Evolutionary conservation across 805 yeast species (phyloP), one percentile per base, ranked within the genome.

Genomic region (Soucietia sequanensis): DNA sequence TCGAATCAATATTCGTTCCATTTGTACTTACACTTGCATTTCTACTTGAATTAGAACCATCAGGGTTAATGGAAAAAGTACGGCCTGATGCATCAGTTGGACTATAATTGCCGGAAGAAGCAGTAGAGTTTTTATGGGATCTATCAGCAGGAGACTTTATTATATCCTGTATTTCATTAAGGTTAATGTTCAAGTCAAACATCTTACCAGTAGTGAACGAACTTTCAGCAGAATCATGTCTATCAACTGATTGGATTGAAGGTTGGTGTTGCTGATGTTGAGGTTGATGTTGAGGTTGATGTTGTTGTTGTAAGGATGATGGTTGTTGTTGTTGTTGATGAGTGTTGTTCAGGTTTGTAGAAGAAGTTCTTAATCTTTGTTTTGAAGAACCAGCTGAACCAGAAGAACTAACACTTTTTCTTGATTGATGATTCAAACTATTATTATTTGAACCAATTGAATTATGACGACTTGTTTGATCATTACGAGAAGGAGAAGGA

Each of bases 81-180:
- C 23, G 8, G 8, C 10, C 23, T 11, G 23, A 21, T 21, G 11
- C 10, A 13, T 29, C 31, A 19, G 23, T 29, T 14, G 31, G 31
- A 18, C 31, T 29, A 6, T 29, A 16, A 10, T 16, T 18, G 7
- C 27, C 18, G 9, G 26, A 21, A 4, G 32, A 20, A 8, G 21
- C 28, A 12, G 16, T 23, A 22, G 27, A 23, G 35, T 30, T 24
- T 6, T 27, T 34, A 16, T 11, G 13, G 4, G 37, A 17, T 5
- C 20, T 25, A 5, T 29, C 13, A 19, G 23, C 11, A 29, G 58
- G 53, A 3, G 54, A 46, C 33, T 61, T 64, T 28, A 77, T 60
- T 38, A 77, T 76, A 6, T 78, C 78, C 23, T 65, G 57, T 75
- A 77, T 74, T 43, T 76, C 75, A 31, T 63, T 62, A 23, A 74